phyloP scores from a whole-genome alignment of 2,329 filamentous ascomycete species.

The Aspergillus persii region DNA sequence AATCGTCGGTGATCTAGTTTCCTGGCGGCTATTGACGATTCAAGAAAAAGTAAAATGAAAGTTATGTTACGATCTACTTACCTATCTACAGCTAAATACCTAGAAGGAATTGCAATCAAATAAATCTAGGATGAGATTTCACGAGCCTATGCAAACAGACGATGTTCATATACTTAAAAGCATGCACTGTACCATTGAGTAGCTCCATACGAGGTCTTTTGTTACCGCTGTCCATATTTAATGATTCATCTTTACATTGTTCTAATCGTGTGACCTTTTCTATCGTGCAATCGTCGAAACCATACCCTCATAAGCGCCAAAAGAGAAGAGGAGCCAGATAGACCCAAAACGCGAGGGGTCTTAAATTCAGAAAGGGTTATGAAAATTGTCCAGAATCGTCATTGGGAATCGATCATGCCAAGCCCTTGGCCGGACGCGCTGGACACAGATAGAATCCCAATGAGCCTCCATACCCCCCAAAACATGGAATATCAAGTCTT shows the following conservation, averaged over 20 bases:
- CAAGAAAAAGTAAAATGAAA: not conserved
- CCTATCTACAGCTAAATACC: not conserved
- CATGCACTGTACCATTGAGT: not conserved
- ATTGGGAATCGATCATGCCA: conserved; percentile 7
- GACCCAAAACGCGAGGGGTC: conserved; percentile 2
- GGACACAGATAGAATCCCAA: conserved; percentile 11
- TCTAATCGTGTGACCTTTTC: conserved; percentile 16
- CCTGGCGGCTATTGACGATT: not conserved
- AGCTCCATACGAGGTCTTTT: not conserved
- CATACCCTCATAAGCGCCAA: conserved; percentile 11
- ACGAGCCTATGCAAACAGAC: not conserved
- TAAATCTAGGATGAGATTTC: not conserved
- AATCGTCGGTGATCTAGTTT: not conserved
- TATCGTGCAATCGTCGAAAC: conserved; percentile 25
- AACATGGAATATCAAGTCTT: conserved; percentile 12
- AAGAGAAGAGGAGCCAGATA: not conserved
- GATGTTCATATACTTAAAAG: not conserved
- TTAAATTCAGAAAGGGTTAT: not conserved
- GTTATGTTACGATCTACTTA: not conserved
- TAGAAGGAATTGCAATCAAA: too few relatives aligned
- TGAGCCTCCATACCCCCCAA: conserved; percentile 3
- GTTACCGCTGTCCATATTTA: conserved; percentile 8
- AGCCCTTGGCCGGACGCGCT: conserved; percentile 16
- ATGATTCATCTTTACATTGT: conserved; percentile 13
- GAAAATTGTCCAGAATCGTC: conserved; percentile 4